A percentile compares a stretch with the other conserved stretches of the same genome.
phyloP scores from a whole-genome alignment of 2,329 filamentous ascomycete species.

The Geoglossum cookeanum region DNA sequence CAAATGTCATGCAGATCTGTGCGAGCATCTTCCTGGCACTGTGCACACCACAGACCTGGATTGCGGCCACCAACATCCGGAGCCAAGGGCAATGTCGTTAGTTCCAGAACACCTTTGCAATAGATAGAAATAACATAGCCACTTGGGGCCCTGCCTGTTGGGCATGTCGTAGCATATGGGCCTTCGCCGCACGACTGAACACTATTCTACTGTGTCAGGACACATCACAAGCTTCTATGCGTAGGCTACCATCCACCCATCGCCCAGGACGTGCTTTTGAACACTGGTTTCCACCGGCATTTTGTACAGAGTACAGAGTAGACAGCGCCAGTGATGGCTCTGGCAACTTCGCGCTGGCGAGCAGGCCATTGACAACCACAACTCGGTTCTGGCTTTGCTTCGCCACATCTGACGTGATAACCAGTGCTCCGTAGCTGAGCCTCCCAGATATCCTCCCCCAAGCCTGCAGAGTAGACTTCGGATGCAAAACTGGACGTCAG shows the following conservation, averaged over 20 bases:
- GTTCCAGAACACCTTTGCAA: neutral
- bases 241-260: neutral
- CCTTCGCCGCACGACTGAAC: neutral
- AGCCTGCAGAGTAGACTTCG: too few relatives aligned
- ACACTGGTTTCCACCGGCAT: too few relatives aligned
- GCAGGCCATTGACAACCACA: neutral
- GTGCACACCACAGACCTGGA: neutral
- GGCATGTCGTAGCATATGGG: neutral
- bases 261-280: neutral
- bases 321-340: too few relatives aligned
- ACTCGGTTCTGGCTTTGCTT: neutral
- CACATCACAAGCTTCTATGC: neutral
- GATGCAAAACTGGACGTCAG: too few relatives aligned
- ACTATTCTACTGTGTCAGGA: neutral
- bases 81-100: neutral
- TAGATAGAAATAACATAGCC: neutral
- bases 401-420: neutral
- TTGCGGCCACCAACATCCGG: neutral
- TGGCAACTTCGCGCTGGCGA: too few relatives aligned
- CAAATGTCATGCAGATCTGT: neutral
- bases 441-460: neutral
- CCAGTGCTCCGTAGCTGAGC: neutral
- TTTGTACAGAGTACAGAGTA: too few relatives aligned
- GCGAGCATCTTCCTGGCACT: neutral
- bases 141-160: neutral